These are phyloP conservation scores for Colletotrichum orchidophilum DNA, from an alignment of 2,329 filamentous ascomycete genomes.

Conservation along the genomic window DNA sequence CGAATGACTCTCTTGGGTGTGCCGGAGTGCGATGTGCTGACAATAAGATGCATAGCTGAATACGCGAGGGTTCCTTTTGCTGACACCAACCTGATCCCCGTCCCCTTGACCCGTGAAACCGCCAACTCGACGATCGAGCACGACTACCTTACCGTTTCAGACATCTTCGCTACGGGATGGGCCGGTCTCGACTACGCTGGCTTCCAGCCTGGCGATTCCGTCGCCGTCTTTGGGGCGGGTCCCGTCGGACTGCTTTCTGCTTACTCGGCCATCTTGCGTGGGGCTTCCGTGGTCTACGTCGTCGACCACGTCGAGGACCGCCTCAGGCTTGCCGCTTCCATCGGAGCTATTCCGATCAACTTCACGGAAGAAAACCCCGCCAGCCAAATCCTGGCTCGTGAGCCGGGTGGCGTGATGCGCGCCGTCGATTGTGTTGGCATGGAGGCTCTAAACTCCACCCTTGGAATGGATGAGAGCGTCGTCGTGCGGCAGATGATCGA, in stretches of 20 bases:
- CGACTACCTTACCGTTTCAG: conserved; percentile 62
- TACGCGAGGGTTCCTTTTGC: conserved; percentile 72
- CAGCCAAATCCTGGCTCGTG: conserved; percentile 34
- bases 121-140: conserved; percentile 65
- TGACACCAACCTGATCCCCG: conserved; percentile 70
- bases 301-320: conserved; percentile 37
- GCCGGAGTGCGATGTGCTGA: not conserved
- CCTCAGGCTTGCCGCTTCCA: conserved; percentile 33
- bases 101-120: conserved; percentile 50
- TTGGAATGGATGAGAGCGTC: conserved; percentile 30
- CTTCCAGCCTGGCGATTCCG: conserved; percentile 66
- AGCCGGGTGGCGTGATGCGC: conserved; percentile 32
- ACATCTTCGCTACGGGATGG: conserved; percentile 62
- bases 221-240: conserved; percentile 71
- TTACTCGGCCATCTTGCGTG: conserved; percentile 38
- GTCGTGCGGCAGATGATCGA: conserved; percentile 33
- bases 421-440: conserved; percentile 36
- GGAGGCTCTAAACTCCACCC: conserved; percentile 32
- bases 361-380: conserved; percentile 27
- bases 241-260: conserved; percentile 67
- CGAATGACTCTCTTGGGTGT: not conserved
- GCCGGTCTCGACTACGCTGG: conserved; percentile 65
- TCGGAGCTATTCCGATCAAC: conserved; percentile 37
- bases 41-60: conserved; percentile 45
- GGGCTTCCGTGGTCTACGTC: conserved; percentile 36